A percentile compares a stretch with the other conserved stretches of the same genome.
Evolutionary conservation across 2,329 filamentous ascomycete species (phyloP).

Genomic region (Stemphylium beticola): DNA sequence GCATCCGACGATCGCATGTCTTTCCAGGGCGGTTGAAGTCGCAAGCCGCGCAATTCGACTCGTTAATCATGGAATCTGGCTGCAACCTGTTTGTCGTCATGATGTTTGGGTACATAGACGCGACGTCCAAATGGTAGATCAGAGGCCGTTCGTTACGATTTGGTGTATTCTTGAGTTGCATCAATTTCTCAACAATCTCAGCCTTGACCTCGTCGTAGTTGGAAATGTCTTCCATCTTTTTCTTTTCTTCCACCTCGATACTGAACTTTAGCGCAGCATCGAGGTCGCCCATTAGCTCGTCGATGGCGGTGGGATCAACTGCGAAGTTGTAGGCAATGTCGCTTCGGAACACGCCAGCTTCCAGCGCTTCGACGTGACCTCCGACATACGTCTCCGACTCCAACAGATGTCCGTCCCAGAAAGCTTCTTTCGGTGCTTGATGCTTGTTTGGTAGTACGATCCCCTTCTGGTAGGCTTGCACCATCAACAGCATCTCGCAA

Average conservation of each 20-base stretch:
- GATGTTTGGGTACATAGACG: slow-evolving; percentile 99
- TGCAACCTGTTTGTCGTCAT: slow-evolving; percentile 99
- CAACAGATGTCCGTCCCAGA: slow-evolving; percentile 94
- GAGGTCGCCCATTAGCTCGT: slow-evolving; percentile 84
- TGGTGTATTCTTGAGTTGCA: slow-evolving; percentile 78
- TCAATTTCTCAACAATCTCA: slow-evolving; percentile 76
- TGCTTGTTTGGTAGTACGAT: slow-evolving; percentile 98
- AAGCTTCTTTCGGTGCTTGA: slow-evolving; percentile 84
- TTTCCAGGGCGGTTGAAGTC: slow-evolving; percentile 98
- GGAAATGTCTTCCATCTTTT: slow-evolving; percentile 57
- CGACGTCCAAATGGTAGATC: slow-evolving; percentile 98
- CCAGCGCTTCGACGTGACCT: slow-evolving; percentile 98
- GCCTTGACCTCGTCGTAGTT: slow-evolving; percentile 71
- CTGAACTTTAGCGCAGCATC: slow-evolving; percentile 90
- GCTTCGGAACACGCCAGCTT: slow-evolving; percentile 93
- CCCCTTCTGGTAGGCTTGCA: slow-evolving; percentile 89
- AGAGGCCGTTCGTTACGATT: slow-evolving; percentile 84
- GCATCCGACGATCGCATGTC: slow-evolving; percentile 91
- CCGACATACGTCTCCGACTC: slow-evolving; percentile 98
- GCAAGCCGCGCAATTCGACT: slow-evolving; percentile 94
- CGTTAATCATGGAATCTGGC: slow-evolving; percentile 98
- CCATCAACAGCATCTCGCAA: slow-evolving; percentile 99
- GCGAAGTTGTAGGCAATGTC: slow-evolving; percentile 96
- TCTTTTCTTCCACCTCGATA: slow-evolving; percentile 60
- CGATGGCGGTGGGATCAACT: slow-evolving; percentile 85